Evolutionary conservation across 2,329 filamentous ascomycete genomes (phyloP).

Genomic region (Alternaria brassicae): DNA sequence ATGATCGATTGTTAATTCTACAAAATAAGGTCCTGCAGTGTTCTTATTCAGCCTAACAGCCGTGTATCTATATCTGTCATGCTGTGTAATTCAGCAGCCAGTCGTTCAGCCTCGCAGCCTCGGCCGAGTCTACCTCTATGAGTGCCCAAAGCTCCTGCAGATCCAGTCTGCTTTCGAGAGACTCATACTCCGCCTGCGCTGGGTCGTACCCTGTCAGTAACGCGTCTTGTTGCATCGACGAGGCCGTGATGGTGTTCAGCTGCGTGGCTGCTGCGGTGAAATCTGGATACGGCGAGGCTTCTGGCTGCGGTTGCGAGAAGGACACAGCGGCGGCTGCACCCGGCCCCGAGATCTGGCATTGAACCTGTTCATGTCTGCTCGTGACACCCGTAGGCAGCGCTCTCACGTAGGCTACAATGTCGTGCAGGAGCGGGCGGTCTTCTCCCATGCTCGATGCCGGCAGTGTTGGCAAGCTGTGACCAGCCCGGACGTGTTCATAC

Average conservation of each 20-base stretch:
- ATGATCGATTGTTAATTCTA: neutral
- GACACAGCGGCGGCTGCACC: neutral
- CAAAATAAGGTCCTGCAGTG: neutral
- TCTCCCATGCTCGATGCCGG: neutral
- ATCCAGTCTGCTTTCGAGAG: neutral
- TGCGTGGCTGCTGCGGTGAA: neutral
- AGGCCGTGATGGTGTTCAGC: neutral
- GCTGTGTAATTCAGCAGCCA: neutral
- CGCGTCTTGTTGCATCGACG: neutral
- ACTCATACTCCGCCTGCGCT: neutral
- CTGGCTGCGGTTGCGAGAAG: neutral
- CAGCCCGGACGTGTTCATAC: neutral
- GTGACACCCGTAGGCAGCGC: neutral
- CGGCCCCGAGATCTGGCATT: neutral
- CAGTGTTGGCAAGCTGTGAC: neutral
- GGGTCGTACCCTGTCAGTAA: neutral
- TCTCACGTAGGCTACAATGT: neutral
- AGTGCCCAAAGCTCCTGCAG: slow-evolving; percentile 3
- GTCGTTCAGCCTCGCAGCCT: neutral
- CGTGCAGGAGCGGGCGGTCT: neutral
- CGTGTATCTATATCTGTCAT: neutral
- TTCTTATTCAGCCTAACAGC: neutral
- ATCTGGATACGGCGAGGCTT: neutral
- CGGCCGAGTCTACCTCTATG: neutral
- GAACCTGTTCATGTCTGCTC: neutral